Conservation (phyloP, 2,329 filamentous ascomycete genomes). For the Phoma sp. region DNA sequence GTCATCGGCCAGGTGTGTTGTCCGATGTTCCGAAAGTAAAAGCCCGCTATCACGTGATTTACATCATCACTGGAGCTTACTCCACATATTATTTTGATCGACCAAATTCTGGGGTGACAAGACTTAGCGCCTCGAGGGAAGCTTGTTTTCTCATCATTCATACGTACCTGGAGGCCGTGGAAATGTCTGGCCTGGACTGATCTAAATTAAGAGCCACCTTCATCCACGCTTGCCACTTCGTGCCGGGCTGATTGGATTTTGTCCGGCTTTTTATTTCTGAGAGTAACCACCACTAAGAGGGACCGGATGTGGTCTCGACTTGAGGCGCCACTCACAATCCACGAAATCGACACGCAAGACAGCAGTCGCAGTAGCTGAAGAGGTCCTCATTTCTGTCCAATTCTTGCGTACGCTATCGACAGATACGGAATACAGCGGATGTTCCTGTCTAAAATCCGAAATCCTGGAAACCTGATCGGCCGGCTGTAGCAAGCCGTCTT, state of each 20-base stretch:
- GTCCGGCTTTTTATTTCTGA: neutral
- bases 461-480: neutral
- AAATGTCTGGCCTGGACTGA: neutral
- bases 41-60: slow-evolving; percentile 5
- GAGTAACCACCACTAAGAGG: neutral
- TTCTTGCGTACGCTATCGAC: neutral
- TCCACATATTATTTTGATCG: slow-evolving; percentile 7
- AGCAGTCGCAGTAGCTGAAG: too few relatives aligned
- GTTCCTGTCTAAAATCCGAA: neutral
- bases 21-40: too few relatives aligned
- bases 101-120: slow-evolving; percentile 10
- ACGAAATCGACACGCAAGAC: neutral
- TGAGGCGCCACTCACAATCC: neutral
- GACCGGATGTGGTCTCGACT: neutral
- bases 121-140: slow-evolving; percentile 2
- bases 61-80: slow-evolving; percentile 3
- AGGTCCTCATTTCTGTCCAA: neutral
- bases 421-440: neutral
- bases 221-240: slow-evolving; percentile 8
- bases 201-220: slow-evolving; percentile 6
- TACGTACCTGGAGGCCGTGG: neutral
- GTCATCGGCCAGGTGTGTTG: too few relatives aligned
- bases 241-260: neutral
- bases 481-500: neutral
- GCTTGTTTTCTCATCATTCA: slow-evolving; percentile 10